Conservation (phyloP, 345 rosid species). For the Cardamine chenopodiifolia region DNA sequence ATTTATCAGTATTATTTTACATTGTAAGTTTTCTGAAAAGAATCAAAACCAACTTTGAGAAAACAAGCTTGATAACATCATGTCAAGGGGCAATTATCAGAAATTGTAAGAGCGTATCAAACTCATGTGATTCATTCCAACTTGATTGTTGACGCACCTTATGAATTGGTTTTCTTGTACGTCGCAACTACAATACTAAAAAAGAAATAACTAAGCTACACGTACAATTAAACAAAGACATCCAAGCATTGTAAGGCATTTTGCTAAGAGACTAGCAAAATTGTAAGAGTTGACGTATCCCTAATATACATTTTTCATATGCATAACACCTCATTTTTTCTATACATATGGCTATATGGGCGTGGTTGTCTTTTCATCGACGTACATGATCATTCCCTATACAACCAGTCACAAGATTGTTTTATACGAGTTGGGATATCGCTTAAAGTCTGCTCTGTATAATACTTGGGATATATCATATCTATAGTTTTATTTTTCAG, state of each 20-base stretch:
- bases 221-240: not conserved
- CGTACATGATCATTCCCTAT: not conserved
- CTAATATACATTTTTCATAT: not conserved
- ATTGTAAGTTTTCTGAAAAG: constrained; percentile 22
- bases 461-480: too few relatives aligned
- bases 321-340: not conserved
- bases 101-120: constrained; percentile 29
- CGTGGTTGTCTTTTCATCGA: not conserved
- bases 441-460: too few relatives aligned
- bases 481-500: too few relatives aligned
- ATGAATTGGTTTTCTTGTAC: constrained; percentile 11
- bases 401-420: not conserved
- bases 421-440: not conserved
- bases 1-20: not conserved
- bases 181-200: not conserved
- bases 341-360: not conserved
- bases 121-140: constrained; percentile 21
- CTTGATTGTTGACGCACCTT: constrained; percentile 16
- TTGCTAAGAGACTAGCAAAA: constrained; percentile 14
- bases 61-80: constrained; percentile 21
- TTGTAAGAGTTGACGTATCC: not conserved
- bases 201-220: not conserved
- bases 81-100: constrained; percentile 3
- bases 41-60: constrained; percentile 38
- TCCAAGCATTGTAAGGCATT: not conserved